Evolutionary conservation across 1,139 yeast genomes (phyloP), one percentile per base, ranked within the genome.

Genomic region (Blastobotrys apis): DNA sequence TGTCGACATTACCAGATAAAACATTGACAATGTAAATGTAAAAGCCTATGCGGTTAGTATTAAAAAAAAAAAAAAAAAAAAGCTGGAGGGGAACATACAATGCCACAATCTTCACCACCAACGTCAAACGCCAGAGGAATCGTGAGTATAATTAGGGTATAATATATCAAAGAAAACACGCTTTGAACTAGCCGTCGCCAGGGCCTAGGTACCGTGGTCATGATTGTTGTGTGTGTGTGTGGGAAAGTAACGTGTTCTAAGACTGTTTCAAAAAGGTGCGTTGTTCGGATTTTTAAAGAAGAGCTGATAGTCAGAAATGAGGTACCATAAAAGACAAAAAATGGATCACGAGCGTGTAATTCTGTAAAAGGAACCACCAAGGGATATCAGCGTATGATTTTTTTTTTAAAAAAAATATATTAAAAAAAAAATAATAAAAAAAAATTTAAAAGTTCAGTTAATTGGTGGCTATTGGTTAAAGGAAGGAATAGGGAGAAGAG

Each of bases 121-220:
- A 87, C 83, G 60, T 90, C 96, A 65, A 92, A 92, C n/a, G 97
- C 87, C 51, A 92, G 73, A 4, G 97, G 97, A 15, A 92, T 83
- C 1, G 97, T 84, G 30, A 90, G 72, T 37, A 92, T 77, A 19
- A 87, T 79, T 41, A 87, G 75, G 13, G 78, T 67, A 45, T 87
- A 71, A 60, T 61, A 61, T 22, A 62, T 41, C 32, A 52, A 44
- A 36, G 65, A 57, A 40, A 60, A 53, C 23, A 51, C 44, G 26
- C 56, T 54, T 41, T 56, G 60, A 19, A 61, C 56, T 56, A 61
- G 15, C 25, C 41, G 35, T 26, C 40, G 39, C 43, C 44, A 43
- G n/a, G 42, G 44, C 16, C 37, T 38, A 10, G 33, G 37, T 38
- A 27, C 21, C 27, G n/a, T 41, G 8, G 38, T 22, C n/a, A n/a